These are phyloP conservation scores for Rhizomucor miehei DNA, from an alignment of 371 early-diverging fungal genomes.

Conservation along the genomic window DNA sequence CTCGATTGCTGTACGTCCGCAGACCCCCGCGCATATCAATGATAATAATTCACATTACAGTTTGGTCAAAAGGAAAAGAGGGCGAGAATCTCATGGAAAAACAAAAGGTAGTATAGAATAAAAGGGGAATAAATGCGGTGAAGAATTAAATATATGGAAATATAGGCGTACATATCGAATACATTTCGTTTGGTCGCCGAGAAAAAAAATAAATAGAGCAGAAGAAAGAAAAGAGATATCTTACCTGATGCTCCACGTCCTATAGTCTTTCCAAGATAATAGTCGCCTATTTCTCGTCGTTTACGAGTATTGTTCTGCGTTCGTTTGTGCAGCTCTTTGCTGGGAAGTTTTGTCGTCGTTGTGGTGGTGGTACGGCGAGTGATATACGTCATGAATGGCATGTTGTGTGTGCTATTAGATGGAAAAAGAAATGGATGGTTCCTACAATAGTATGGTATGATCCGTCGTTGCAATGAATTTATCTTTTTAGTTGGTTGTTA, in stretches of 20 bases:
- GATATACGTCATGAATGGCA: constrained; percentile 8
- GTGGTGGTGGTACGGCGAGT: constrained; percentile 2
- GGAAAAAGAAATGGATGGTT: not conserved
- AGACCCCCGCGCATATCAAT: too few species aligned
- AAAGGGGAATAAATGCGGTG: too few species aligned
- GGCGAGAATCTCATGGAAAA: too few species aligned
- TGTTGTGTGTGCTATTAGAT: not conserved
- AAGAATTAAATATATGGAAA: too few species aligned
- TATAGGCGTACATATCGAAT: too few species aligned
- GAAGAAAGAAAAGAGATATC: constrained; percentile 2
- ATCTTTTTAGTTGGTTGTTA: too few species aligned
- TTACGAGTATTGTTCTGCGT: not conserved
- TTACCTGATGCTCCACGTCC: constrained; percentile 81
- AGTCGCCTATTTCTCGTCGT: constrained; percentile 59
- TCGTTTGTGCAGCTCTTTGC: not conserved
- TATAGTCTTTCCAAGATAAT: constrained; percentile 67
- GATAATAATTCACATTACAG: too few species aligned
- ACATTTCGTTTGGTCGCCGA: not conserved
- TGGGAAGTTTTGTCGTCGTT: not conserved
- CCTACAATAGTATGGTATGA: not conserved
- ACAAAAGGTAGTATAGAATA: too few species aligned
- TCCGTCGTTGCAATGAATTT: not conserved
- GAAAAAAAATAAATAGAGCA: constrained; percentile 1
- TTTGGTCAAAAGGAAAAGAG: too few species aligned
- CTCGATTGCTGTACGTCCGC: too few species aligned